Base-by-base conservation (phyloP, 345 rosid species). In the Mallotus nudiflorus region DNA sequence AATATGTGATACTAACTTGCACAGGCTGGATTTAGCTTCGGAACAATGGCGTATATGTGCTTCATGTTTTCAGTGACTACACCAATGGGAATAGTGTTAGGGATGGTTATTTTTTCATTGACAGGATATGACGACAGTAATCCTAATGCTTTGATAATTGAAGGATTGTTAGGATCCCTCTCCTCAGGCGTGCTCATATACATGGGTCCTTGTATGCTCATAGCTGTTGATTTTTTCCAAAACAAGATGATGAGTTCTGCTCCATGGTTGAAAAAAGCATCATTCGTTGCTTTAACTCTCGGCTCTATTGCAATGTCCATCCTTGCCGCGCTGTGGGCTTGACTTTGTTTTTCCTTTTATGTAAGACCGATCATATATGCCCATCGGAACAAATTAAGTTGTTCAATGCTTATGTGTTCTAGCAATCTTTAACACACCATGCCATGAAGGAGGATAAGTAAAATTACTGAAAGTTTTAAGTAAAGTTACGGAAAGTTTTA, bases 261-360 rank as follows among this genome's bases (percentile, higher is more conserved):
- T 24, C 70, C 57, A 7, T 75, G 82, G 84, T 66, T 94, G 76
- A 94, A 90, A 88, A 91, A 94, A 76, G 75, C 80, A 2, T 94
- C 95, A 51, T 94, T 80, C 50, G 28, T 94, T 51, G 90, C 93
- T 35, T 76, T 94, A 35, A 58, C 70, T 50, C 79, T 90, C 7
- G 97, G 97, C 70, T 94, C 97, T 55, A 81, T 87, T 11, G 79
- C 88, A 35, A 94, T 94, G 98, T 94, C 98, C 49, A 75, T 94
- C 49, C 97, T 94, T 69, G 98, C 98, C 39, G n/a, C n/a, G n/a
- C 79, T 94, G 4, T 94, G 98, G 98, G 97, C 97, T 75, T 94
- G 74, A 78, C n/a, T n/a, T n/a, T n/a, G n/a, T n/a, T n/a, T n/a
- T n/a, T n/a, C n/a, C n/a, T n/a, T n/a, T n/a, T n/a, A n/a, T n/a